Conservation (phyloP, 2,329 filamentous ascomycete species). For the Proliferodiscus dingleyae region DNA sequence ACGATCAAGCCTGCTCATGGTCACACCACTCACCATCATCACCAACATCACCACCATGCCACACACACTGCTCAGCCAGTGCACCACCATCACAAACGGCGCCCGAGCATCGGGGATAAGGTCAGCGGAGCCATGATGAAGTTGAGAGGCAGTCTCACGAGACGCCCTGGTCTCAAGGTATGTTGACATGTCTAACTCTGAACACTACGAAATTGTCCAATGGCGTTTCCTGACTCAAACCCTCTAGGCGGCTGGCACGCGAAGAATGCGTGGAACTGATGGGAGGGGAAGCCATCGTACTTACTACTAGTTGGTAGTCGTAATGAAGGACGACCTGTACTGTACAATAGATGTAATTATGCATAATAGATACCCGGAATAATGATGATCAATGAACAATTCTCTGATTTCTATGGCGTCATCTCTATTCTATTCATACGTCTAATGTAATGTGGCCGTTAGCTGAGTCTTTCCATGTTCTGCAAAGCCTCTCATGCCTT, state of each 20-base stretch:
- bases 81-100: slow-evolving; percentile 63
- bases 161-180: slow-evolving; percentile 67
- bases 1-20: slow-evolving; percentile 17
- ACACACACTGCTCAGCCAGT: slow-evolving; percentile 37
- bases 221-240: not conserved
- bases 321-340: no score
- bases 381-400: no score
- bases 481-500: no score
- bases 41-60: slow-evolving; percentile 4
- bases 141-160: slow-evolving; percentile 64
- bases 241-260: slow-evolving; percentile 65
- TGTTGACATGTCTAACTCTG: slow-evolving; percentile 18
- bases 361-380: slow-evolving; percentile 2
- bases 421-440: no score
- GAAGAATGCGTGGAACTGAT: slow-evolving; percentile 71
- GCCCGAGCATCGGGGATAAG: slow-evolving; percentile 69
- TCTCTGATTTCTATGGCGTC: no score
- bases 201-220: not conserved
- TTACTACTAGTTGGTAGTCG: no score
- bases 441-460: no score
- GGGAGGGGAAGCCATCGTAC: slow-evolving; percentile 50
- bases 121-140: slow-evolving; percentile 70
- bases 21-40: slow-evolving; percentile 25
- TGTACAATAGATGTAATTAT: slow-evolving; percentile 3
- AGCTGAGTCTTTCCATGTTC: no score